Evolutionary conservation across 305 asterid genomes (phyloP), one percentile per base, ranked within the genome.

Genomic region (Ilex paraguariensis): DNA sequence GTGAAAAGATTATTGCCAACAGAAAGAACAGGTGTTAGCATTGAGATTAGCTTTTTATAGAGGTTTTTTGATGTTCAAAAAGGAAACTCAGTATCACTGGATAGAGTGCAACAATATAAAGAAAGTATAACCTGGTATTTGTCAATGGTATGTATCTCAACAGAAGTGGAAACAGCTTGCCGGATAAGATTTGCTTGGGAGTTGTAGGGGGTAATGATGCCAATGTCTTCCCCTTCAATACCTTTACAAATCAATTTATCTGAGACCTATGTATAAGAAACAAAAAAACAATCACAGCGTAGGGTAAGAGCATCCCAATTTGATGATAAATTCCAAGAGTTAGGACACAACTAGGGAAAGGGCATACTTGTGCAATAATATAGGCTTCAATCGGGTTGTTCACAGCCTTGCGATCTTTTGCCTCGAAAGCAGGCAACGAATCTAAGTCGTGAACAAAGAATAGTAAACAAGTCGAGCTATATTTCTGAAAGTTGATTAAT

Each of bases 131-230:
- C 98, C 98, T 93, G 98, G 77, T 93, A 93, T 78, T 87, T 93
- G 79, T 93, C 98, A 62, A 93, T 90, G 64, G 98, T 93, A 64
- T 92, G 95, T 74, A 82, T 79, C 85, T 93, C 98, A 72, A 93
- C 92, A 48, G 82, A 79, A 50, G 81, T 76, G 39, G 87, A 73
- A 73, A 86, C 81, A 68, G 79, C 70, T 76, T 75, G 85, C 52
- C 75, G 82, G 63, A 90, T 84, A 66, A 86, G 86, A 75, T 85
- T 82, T 63, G 85, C 87, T 83, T 90, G 98, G 69, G 94, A 73
- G 77, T 93, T 93, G 74, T 90, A 93, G 39, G 97, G 97, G 59
- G 98, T 90, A 75, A 93, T 93, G 71, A 93, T 78, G 68, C 97
- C 98, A 69, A 93, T 87, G 42, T 79, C 84, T 66, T 81, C 82